Evolutionary conservation across 139 green algal genomes (phyloP), one percentile per base, ranked within the genome.

Genomic region (Chlorella sp.): DNA sequence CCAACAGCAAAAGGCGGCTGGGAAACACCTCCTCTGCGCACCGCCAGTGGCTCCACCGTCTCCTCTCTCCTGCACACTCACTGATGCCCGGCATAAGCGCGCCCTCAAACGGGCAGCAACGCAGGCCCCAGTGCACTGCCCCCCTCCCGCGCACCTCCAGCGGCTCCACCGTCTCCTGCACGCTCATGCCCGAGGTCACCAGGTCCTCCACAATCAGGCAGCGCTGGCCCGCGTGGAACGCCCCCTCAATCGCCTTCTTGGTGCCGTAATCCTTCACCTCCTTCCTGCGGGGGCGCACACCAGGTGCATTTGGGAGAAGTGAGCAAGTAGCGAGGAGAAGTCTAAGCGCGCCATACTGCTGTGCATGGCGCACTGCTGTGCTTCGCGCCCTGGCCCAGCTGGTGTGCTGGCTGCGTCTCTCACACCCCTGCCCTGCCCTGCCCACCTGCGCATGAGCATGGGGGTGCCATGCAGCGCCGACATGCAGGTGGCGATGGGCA

Each of bases 201-300:
- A 99, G 91, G 87, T 99, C 97, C 90, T 99, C 97, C 62, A 99
- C 95, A 57, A 99, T 95, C 12, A 99, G 92, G 88, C 96, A 99
- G 39, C 83, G 92, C 90, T 99, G 95, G 21, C 97, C 97, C 3
- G 73, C 17, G 41, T 90, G 85, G 88, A 97, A 99, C 9, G 93
- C 94, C n/a, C 97, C 97, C 90, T 99, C 97, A 73, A 99, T 99
- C 26, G 97, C 97, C 89, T 99, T 98, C 87, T 97, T 98, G 68
- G 97, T 99, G 72, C 97, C 97, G 80, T 99, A 99, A 82, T 98
- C 97, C 88, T 99, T 99, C 20, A 98, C 94, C 91, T 98, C 96
- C 87, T 98, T 98, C 44, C 96, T 85, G 81, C 65, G 18, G n/a
- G n/a, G n/a, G n/a, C n/a, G n/a, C n/a, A n/a, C n/a, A n/a, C n/a